Evolutionary conservation across 169 alveolate species (phyloP).

Genomic region (Cryptosporidium canis): DNA sequence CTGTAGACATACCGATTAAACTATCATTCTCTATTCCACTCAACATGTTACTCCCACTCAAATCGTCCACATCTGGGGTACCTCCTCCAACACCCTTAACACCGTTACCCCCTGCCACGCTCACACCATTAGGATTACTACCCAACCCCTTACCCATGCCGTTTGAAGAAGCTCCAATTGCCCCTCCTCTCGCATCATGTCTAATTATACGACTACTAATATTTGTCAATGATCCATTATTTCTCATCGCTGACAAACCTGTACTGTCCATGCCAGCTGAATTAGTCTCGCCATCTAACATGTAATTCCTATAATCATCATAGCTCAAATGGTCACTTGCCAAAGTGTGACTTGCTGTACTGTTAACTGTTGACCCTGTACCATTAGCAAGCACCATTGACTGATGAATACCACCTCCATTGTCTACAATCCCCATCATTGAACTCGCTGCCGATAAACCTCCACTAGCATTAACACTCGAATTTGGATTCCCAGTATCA

Average conservation of each 20-base stretch:
- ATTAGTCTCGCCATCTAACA: constrained; percentile 16
- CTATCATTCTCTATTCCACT: constrained; percentile 33
- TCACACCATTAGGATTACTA: background rate
- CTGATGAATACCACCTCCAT: constrained; percentile 26
- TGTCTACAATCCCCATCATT: constrained; percentile 15
- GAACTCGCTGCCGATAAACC: background rate
- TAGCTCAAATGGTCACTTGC: constrained; percentile 40
- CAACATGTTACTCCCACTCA: background rate
- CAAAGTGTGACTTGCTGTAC: background rate
- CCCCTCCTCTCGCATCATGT: constrained; percentile 11
- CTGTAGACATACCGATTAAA: constrained; percentile 54
- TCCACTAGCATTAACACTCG: background rate
- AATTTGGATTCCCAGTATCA: background rate
- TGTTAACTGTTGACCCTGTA: background rate
- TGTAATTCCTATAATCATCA: constrained; percentile 70
- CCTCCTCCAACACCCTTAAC: background rate
- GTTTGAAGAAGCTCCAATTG: background rate
- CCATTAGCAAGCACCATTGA: background rate
- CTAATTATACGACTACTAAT: constrained; percentile 11
- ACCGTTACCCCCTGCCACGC: background rate
- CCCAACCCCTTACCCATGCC: constrained; percentile 20
- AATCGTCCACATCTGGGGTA: background rate
- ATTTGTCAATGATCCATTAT: background rate
- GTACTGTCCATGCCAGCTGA: background rate
- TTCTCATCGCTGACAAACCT: background rate